These are phyloP conservation scores for carrot (Daucus carota) DNA, from an alignment of 129 eudicot species.

Conservation along the genomic window DH1_v3.0 NC_030381.2:43206501-43207000, in stretches of 20 bases:
- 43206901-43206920: not conserved
- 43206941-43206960: not conserved
- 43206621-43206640: not conserved
- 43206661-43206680: not conserved
- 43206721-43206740: not conserved
- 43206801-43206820: not conserved
- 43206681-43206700: not conserved
- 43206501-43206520: no score
- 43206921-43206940: not conserved
- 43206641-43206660: not conserved
- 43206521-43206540: no score
- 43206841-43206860: not conserved
- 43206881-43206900: not conserved
- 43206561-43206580: not conserved
- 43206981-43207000: conserved; percentile 4
- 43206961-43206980: not conserved
- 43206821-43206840: not conserved
- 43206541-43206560: no score
- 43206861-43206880: not conserved
- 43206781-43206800: conserved; percentile 9
- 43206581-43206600: not conserved
- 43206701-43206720: not conserved
- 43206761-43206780: not conserved
- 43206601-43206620: not conserved
- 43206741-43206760: not conserved